Conservation (phyloP, 495 filamentous ascomycete genomes). For the Pseudomonodictys pantanalensis region DNA sequence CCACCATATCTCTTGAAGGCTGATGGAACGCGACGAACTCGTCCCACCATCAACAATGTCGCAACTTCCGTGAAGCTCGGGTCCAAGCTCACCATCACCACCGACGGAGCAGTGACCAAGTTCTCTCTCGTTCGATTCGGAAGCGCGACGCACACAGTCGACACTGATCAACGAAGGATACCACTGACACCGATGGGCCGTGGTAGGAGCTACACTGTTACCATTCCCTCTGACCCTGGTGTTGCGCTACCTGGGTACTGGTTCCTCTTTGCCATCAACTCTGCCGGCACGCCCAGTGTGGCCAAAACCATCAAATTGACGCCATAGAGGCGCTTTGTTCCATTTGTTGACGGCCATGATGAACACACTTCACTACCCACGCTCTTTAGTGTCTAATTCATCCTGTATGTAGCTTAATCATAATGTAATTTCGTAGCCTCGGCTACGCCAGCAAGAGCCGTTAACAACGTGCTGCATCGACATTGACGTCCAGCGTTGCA, state of each 20-base stretch:
- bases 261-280: slow-evolving; percentile 54
- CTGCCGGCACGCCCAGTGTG: slow-evolving; percentile 50
- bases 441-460: too few species aligned
- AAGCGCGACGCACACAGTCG: slow-evolving; percentile 54
- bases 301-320: slow-evolving; percentile 22
- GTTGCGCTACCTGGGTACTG: slow-evolving; percentile 56
- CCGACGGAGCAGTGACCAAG: slow-evolving; percentile 28
- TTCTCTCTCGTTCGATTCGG: slow-evolving; percentile 48
- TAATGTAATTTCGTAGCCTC: too few species aligned
- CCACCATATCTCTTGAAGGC: slow-evolving; percentile 54
- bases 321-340: background rate
- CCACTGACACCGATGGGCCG: slow-evolving; percentile 36
- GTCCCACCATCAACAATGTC: slow-evolving; percentile 43
- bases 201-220: slow-evolving; percentile 34
- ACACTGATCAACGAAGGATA: slow-evolving; percentile 59
- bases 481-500: too few species aligned
- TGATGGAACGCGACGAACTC: slow-evolving; percentile 43
- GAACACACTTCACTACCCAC: too few species aligned
- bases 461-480: too few species aligned
- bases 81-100: slow-evolving; percentile 39
- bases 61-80: slow-evolving; percentile 38
- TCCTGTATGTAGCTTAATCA: too few species aligned
- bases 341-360: background rate
- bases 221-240: slow-evolving; percentile 50
- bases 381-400: too few species aligned